Evolutionary conservation across 495 filamentous ascomycete species (phyloP).

Genomic region (Xylaria grammica): DNA sequence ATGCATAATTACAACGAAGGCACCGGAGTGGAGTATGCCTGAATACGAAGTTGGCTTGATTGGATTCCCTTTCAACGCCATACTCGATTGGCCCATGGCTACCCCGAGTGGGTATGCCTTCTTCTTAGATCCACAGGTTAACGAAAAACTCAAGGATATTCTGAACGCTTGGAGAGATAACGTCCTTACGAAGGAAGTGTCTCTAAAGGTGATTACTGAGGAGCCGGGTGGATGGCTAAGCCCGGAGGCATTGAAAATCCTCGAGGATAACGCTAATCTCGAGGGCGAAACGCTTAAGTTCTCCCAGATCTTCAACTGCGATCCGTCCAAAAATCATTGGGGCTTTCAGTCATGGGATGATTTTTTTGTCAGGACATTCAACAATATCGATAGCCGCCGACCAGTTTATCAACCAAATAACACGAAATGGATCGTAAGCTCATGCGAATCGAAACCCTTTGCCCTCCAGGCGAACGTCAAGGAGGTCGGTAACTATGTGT

Average conservation of each 20-base stretch:
- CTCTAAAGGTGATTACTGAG: constrained; percentile 52
- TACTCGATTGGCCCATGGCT: constrained; percentile 69
- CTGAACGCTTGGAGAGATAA: constrained; percentile 61
- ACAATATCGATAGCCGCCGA: constrained; percentile 43
- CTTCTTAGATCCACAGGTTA: constrained; percentile 62
- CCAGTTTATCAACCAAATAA: constrained; percentile 49
- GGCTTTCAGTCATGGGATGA: constrained; percentile 68
- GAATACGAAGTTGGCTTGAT: constrained; percentile 28
- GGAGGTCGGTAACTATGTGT: constrained; percentile 5
- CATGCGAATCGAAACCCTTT: constrained; percentile 61
- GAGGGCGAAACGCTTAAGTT: constrained; percentile 32
- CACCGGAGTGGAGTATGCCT: constrained; percentile 59
- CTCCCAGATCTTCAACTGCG: constrained; percentile 45
- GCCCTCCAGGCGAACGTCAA: constrained; percentile 39
- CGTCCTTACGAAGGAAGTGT: constrained; percentile 52
- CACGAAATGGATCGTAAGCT: constrained; percentile 56
- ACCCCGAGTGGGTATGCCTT: constrained; percentile 60
- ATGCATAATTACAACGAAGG: constrained; percentile 55
- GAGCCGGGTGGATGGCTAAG: constrained; percentile 58
- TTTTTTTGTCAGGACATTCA: constrained; percentile 64
- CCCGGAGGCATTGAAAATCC: constrained; percentile 28
- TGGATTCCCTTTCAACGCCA: constrained; percentile 46
- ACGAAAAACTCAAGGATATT: constrained; percentile 59
- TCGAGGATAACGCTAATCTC: constrained; percentile 31
- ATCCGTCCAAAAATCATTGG: constrained; percentile 41